phyloP scores from a whole-genome alignment of 225 moss, liverwort and hornwort genomes.

The Bryoerythrophyllum caledonicum region DNA sequence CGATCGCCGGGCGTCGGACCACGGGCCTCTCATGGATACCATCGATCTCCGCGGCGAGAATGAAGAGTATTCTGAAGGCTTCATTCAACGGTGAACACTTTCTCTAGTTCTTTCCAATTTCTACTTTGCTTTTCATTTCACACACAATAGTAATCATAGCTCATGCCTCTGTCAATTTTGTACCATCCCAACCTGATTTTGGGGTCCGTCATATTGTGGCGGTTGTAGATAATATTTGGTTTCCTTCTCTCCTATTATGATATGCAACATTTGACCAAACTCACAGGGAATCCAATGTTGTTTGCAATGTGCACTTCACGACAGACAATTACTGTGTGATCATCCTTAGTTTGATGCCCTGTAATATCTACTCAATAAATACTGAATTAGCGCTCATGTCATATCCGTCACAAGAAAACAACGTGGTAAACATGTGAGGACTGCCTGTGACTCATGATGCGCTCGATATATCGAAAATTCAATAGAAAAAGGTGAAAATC shows the following conservation, averaged over 20 bases:
- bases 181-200: too few species aligned
- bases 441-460: not conserved
- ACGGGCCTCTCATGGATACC: constrained; percentile 47
- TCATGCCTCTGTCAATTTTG: not conserved
- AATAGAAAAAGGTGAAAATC: constrained; percentile 1
- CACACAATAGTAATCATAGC: not conserved
- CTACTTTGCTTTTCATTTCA: not conserved
- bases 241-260: not conserved
- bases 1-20: constrained; percentile 36
- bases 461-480: not conserved
- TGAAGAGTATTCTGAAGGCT: constrained; percentile 61
- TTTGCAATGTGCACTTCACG: too few species aligned
- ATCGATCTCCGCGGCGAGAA: constrained; percentile 57
- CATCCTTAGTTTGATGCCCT: too few species aligned
- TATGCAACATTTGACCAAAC: too few species aligned
- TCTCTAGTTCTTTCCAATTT: too few species aligned
- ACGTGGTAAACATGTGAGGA: too few species aligned
- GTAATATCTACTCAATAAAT: too few species aligned
- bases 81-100: constrained; percentile 44
- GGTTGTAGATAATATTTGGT: not conserved
- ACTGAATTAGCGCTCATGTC: too few species aligned
- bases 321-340: too few species aligned
- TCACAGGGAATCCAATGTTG: too few species aligned
- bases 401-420: too few species aligned
- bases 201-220: not conserved